These are phyloP conservation scores for Cladobotryum protrusum DNA, from an alignment of 2,329 filamentous ascomycete species.

Conservation along the genomic window DNA sequence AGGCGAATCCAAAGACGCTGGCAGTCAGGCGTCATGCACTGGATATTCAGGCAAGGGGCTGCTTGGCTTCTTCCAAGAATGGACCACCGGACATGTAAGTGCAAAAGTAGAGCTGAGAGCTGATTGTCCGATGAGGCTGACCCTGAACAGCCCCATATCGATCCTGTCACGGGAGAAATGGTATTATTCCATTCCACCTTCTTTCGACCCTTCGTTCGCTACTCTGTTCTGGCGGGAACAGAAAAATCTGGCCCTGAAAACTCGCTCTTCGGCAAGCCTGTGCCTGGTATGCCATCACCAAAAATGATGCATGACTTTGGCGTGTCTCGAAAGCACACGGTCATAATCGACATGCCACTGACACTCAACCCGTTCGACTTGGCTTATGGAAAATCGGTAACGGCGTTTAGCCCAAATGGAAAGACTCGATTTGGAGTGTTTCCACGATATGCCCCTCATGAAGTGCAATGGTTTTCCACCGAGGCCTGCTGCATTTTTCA, in stretches of 20 bases:
- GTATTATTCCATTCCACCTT: constrained; percentile 64
- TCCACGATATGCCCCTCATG: constrained; percentile 51
- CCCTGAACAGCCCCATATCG: constrained; percentile 48
- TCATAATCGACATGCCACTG: constrained; percentile 65
- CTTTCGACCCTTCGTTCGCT: constrained; percentile 58
- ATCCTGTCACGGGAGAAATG: constrained; percentile 57
- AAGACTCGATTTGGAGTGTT: constrained; percentile 62
- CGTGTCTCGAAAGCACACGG: constrained; percentile 53
- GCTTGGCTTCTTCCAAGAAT: constrained; percentile 59
- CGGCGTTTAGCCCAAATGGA: constrained; percentile 53
- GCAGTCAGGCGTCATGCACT: constrained; percentile 15
- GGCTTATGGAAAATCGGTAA: constrained; percentile 46
- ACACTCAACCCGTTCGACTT: constrained; percentile 59
- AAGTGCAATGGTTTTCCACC: constrained; percentile 62
- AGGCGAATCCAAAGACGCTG: constrained; percentile 32
- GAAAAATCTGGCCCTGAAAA: constrained; percentile 17
- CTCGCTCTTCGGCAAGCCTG: constrained; percentile 43
- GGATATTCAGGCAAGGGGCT: constrained; percentile 50
- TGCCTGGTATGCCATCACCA: constrained; percentile 55
- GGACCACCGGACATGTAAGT: constrained; percentile 56
- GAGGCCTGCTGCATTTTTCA: constrained; percentile 65
- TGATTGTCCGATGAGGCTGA: background rate
- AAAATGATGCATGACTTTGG: constrained; percentile 77
- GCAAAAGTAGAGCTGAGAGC: background rate
- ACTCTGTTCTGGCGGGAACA: constrained; percentile 41